Evolutionary conservation across 371 early-diverging fungal species (phyloP).

Genomic region (Mortierella sp.): DNA sequence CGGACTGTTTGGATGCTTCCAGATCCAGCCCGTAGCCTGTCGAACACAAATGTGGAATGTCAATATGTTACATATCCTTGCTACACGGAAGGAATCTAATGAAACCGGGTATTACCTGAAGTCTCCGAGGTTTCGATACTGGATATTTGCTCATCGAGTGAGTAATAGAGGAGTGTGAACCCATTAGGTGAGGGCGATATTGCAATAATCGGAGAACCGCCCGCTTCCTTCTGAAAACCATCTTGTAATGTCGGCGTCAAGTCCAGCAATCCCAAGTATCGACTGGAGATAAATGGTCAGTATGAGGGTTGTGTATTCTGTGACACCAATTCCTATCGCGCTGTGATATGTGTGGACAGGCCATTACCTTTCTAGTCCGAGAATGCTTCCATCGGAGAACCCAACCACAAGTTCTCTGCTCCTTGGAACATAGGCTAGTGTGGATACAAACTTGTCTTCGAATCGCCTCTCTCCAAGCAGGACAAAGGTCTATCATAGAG

Average conservation of each 20-base stretch:
- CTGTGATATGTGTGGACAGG: no score
- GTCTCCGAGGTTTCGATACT: conserved; percentile 18
- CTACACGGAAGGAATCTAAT: no score
- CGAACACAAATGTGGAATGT: no score
- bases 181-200: conserved; percentile 45
- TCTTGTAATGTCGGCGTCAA: conserved; percentile 21
- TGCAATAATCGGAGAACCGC: conserved; percentile 13
- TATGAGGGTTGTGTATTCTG: no score
- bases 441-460: conserved; percentile 37
- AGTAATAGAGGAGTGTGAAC: conserved; percentile 8
- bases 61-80: background rate
- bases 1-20: conserved; percentile 24
- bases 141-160: conserved; percentile 27
- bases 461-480: conserved; percentile 42
- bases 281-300: no score
- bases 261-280: conserved; percentile 25
- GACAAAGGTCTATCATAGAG: conserved; percentile 50
- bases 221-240: conserved; percentile 24
- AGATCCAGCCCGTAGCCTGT: conserved; percentile 31
- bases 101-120: conserved; percentile 11
- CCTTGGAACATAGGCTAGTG: conserved; percentile 27
- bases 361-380: conserved; percentile 42
- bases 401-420: conserved; percentile 40
- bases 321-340: no score
- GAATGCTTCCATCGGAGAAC: conserved; percentile 46